Evolutionary conservation across 768 basidiomycete species (phyloP), one percentile per base, ranked within the genome.

Genomic region (Suillus spraguei): DNA sequence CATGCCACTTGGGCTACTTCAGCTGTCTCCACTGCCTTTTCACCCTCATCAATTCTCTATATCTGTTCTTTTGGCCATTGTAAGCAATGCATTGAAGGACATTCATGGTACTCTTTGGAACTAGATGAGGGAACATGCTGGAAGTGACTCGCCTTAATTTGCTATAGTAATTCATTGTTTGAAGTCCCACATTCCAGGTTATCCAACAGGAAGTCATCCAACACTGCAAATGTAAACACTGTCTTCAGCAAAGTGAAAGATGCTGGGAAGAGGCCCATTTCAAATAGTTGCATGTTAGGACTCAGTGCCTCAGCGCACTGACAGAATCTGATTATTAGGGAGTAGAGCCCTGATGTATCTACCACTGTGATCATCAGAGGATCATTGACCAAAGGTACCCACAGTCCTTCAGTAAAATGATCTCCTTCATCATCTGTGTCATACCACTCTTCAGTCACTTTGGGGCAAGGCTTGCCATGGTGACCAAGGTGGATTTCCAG

Each of bases 391-490:
- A 47, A 22, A 2, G 46, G 46, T 3, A 47, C 4, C 46, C 47
- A 49, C 2, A 13, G 24, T 2, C 14, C 47, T 16, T 49, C 14
- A 1, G 47, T 24, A 0, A 49, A 49, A 14, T 49, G 5, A 13
- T 49, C 47, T 14, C 13, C 47, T 49, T 49, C 47, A 49, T 49
- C 22, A 33, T 42, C 20, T 39, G 20, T 13, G 10, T 35, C 6
- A 0, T 7, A 49, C 22, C 22, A 24, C 13, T 49, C n/a, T 0
- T 47, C 13, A 1, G 46, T 47, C 22, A 47, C 0, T 13, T 1
- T 3, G 10, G 70, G 73, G 58, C 72, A 73, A 0, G 62, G 63
- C 2, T 46, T 4, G n/a, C 13, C 66, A 41, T 41, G 69, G 70
- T 44, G 42, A 4, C 42, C 9, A 3, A 44, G 42, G 42, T 44